Evolutionary conservation across 345 rosid genomes (phyloP).

Genomic region (Physaria fendleri): DNA sequence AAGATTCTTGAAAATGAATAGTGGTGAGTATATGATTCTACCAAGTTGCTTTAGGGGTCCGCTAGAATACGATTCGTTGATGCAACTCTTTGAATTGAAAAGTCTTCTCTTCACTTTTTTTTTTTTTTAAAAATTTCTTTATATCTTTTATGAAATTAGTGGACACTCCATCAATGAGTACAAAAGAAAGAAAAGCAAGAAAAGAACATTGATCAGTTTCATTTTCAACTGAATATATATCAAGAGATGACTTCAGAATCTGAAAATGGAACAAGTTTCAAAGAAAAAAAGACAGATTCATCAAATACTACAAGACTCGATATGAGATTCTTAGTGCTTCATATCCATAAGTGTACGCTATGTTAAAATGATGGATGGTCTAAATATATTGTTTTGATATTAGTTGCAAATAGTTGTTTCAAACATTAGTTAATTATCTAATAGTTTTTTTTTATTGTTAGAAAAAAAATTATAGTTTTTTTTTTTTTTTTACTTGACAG

Average conservation of each 20-base stretch:
- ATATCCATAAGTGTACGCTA: not conserved
- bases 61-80: slow-evolving; percentile 47
- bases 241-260: not conserved
- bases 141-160: not conserved
- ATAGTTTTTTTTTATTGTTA: too few relatives aligned
- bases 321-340: not conserved
- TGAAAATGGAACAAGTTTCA: not conserved
- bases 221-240: too few relatives aligned
- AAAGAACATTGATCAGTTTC: not conserved
- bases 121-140: not conserved
- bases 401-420: not conserved
- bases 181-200: not conserved
- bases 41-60: slow-evolving; percentile 37
- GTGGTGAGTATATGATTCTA: not conserved
- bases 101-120: not conserved
- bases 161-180: not conserved
- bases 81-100: not conserved
- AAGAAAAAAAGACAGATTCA: not conserved
- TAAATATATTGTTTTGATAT: too few relatives aligned
- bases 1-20: not conserved
- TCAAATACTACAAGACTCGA: not conserved
- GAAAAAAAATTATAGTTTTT: too few relatives aligned
- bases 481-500: too few relatives aligned
- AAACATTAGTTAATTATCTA: too few relatives aligned
- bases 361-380: not conserved